Conservation (phyloP, 768 basidiomycete species). For the Terana coerulea region DNA sequence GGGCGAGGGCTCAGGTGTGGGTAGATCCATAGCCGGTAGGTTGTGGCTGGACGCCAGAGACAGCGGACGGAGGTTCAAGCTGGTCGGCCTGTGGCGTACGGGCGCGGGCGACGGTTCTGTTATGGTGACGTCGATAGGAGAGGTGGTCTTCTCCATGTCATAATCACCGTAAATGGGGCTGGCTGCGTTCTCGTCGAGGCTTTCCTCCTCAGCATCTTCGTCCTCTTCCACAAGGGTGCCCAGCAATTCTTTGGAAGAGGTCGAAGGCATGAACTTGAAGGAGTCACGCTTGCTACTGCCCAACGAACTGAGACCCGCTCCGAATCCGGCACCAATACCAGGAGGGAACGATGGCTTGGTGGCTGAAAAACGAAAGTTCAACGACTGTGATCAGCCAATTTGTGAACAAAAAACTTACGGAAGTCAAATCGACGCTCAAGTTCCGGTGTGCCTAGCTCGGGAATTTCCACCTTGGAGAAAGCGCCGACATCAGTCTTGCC, state of each 20-base stretch:
- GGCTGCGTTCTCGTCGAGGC: neutral
- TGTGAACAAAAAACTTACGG: conserved; percentile 42
- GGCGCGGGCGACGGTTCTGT: conserved; percentile 30
- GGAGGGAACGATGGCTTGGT: conserved; percentile 59
- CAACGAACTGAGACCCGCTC: conserved; percentile 37
- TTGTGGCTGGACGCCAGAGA: conserved; percentile 55
- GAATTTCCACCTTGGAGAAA: conserved; percentile 79
- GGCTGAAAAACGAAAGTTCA: conserved; percentile 33
- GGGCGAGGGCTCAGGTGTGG: conserved; percentile 47
- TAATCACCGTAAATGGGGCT: neutral
- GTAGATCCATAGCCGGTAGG: conserved; percentile 14
- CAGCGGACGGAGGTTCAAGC: conserved; percentile 64
- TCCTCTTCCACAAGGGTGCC: conserved; percentile 82
- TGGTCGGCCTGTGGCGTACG: conserved; percentile 60
- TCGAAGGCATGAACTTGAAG: conserved; percentile 61
- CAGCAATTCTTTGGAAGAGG: conserved; percentile 71
- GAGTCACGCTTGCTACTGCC: conserved; percentile 70
- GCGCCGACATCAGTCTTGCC: conserved; percentile 66
- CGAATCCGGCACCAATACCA: conserved; percentile 39
- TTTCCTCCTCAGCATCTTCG: conserved; percentile 46
- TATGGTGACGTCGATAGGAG: conserved; percentile 11
- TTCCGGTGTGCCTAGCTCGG: conserved; percentile 64
- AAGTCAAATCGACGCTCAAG: conserved; percentile 58
- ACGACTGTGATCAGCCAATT: neutral
- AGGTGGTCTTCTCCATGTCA: neutral